Percentiles rank a stretch among this genome's conserved stretches.
Conservation (phyloP, 176 grass and related monocot genomes). For the Phyllostachys edulis region DNA sequence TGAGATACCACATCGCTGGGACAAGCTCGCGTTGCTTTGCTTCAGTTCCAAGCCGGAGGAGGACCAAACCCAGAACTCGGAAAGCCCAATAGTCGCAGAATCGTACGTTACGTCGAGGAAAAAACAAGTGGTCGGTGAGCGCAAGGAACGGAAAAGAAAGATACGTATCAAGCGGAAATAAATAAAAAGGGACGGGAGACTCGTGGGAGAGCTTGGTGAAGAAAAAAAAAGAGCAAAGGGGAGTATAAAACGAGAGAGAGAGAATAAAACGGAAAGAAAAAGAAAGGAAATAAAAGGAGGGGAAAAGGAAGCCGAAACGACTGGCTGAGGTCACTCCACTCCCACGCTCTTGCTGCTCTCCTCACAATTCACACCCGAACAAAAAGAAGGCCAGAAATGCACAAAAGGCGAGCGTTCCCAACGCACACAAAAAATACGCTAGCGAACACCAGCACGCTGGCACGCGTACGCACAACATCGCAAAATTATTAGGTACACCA, state of each 20-base stretch:
- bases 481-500: conserved; percentile 30
- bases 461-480: background rate
- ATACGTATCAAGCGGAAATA: conserved; percentile 16
- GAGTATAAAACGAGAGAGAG: background rate
- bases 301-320: conserved; percentile 33
- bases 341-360: conserved; percentile 31
- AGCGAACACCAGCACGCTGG: background rate
- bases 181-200: background rate
- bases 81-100: background rate
- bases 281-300: background rate
- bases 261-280: background rate
- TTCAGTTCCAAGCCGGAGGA: conserved; percentile 15
- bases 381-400: conserved; percentile 21
- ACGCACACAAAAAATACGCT: background rate
- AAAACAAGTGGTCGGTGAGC: conserved; percentile 26
- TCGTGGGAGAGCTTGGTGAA: background rate
- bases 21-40: background rate
- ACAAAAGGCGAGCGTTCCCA: background rate
- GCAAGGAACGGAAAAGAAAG: background rate
- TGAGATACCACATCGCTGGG: background rate
- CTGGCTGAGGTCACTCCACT: conserved; percentile 38
- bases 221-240: background rate
- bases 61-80: background rate
- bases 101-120: background rate
- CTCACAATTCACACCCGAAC: conserved; percentile 55